These are phyloP conservation scores for Sugiyamaella xylanicola DNA, from an alignment of 1,139 yeast genomes.

Conservation along the genomic window DNA sequence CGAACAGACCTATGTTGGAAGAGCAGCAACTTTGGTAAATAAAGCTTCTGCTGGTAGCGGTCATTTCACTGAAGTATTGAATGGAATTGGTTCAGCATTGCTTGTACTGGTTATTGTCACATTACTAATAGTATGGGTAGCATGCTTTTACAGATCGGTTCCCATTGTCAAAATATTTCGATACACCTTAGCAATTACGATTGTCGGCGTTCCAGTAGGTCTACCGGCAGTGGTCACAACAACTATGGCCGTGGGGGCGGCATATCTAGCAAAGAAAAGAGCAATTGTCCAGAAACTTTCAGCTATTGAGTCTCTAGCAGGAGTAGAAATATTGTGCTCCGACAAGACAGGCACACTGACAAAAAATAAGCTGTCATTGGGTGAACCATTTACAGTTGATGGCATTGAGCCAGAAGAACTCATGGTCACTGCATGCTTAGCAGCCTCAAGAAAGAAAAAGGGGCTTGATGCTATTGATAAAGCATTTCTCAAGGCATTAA, in stretches of 20 bases:
- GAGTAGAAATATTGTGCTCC: conserved; percentile 98
- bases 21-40: conserved; percentile 97
- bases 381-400: conserved; percentile 98
- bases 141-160: conserved; percentile 93
- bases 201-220: conserved; percentile 99
- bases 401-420: conserved; percentile 98
- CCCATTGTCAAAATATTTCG: conserved; percentile 88
- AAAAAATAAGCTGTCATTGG: conserved; percentile 93
- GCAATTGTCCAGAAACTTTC: conserved; percentile 98
- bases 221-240: conserved; percentile 99
- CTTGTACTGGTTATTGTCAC: conserved; percentile 88
- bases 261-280: conserved; percentile 97
- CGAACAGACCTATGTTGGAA: conserved; percentile 89
- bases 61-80: conserved; percentile 96
- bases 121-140: conserved; percentile 86
- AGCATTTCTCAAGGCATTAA: conserved; percentile 90
- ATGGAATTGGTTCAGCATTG: conserved; percentile 94
- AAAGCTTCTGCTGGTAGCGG: conserved; percentile 93
- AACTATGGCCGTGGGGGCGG: conserved; percentile 99
- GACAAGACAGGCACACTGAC: conserved; percentile 99
- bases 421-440: conserved; percentile 97
- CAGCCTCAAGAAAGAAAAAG: conserved; percentile 98
- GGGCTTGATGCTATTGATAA: conserved; percentile 98
- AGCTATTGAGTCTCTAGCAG: conserved; percentile 98
- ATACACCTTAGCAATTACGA: conserved; percentile 91